Base-by-base conservation (phyloP, 2,329 filamentous ascomycete species). In the Penicillium sp. region DNA sequence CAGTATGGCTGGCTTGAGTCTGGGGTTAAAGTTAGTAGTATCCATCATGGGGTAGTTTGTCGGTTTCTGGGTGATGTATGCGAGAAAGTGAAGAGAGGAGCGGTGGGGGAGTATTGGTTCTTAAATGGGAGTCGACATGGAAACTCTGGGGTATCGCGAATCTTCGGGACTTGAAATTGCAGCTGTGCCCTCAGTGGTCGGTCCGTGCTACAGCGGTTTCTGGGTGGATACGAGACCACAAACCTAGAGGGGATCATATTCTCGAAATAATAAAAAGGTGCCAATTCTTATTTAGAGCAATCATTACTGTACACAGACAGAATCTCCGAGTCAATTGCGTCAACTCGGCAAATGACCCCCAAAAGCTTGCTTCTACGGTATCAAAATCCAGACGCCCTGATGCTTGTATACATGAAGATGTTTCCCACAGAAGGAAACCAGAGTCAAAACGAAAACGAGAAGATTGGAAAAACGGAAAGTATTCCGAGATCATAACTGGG, bases 1-100 rank as follows among this genome's bases (percentile, higher is more conserved):
- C 57, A 99, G 83, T 52, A 99, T 88, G 7, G 90, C 91, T 37
- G 88, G 89, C 73, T 82, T 89, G 13, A 98, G 81, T 55, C 67
- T 70, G 52, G 60, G 55, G 22, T 66, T 70, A 52, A 30, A 72
- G 52, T 30, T 22, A 22, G n/a, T 43, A 28, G 37, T 8, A 13
- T 53, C 33, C 35, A 53, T 38, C 38, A 22, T 22, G 26, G 26
- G 26, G 38, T 33, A 7, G 16, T 30, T 48, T 30, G 25, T 30
- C 25, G 45, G 14, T 30, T 30, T 51, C n/a, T 35, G 28, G 11
- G 30, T 19, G 35, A 13, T 43, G 52, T 54, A 28, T 54, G 38
- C 26, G 45, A 38, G 35, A 45, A 38, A 54, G 52, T 57, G 64
- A 60, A 53, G 51, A 38, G 33, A 37, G 16, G 33, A 16, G 25